Base-by-base conservation (phyloP, 129 eudicot species). In the Arctium lappa region DNA sequence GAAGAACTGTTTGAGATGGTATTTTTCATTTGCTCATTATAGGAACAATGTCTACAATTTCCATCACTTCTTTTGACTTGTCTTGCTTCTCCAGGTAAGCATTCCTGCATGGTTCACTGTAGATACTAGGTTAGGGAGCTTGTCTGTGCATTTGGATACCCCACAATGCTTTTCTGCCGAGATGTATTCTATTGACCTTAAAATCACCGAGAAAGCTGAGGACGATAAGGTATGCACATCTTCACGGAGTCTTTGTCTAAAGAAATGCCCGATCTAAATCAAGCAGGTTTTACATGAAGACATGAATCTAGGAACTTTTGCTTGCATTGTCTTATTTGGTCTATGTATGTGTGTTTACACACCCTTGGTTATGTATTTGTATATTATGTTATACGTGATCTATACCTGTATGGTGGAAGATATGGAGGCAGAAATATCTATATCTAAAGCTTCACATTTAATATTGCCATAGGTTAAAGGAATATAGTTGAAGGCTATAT, bases 1-100 rank as follows among this genome's bases (percentile, higher is more conserved):
- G 89, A 94, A 87, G 98, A 94, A 79, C 84, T 94, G 48, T 91
- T 94, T 88, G 98, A 94, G 89, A 94, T 92, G 98, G 98, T 94
- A 87, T 27, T 80, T 72, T 70, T 33, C 48, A 27, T 50, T 77
- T 22, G 76, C 60, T 81, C 44, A 30, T 69, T 66, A 38, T 12
- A 33, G 13, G 37, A 75, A 75, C 6, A 32, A 16, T 32, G 8
- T 11, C 72, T 84, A 74, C 15, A 46, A 70, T 32, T 66, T 72
- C 46, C 11, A 33, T 68, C 72, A 4, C 15, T 53, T 86, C 76
- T 34, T 60, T 79, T 83, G 65, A 69, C 76, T 27, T 65, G 34
- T 36, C 76, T 83, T 76, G 50, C 50, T 56, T 80, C 53, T 88
- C 73, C 88, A 92, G 98, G 98, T 94, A 56, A 92, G 97, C 90